phyloP scores from a whole-genome alignment of 2,329 filamentous ascomycete genomes.

The Coniochaeta prunicola region DNA sequence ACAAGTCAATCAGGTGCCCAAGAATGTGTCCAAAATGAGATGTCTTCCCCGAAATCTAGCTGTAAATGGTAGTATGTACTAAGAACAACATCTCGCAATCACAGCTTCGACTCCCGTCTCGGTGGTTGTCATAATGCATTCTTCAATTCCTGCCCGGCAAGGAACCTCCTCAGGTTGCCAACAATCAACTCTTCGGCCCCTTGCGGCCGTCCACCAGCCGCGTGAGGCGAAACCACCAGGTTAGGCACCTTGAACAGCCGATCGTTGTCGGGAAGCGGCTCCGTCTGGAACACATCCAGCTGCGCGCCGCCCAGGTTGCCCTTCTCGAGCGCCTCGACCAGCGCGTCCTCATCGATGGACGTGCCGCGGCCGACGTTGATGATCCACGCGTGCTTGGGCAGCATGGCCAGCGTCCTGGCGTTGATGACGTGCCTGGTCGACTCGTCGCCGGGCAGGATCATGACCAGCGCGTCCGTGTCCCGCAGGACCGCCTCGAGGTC shows the following conservation, averaged over 20 bases:
- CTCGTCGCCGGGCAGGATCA: slow-evolving; percentile 55
- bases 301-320: slow-evolving; percentile 24
- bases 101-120: slow-evolving; percentile 1
- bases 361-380: slow-evolving; percentile 39
- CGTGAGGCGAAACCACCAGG: slow-evolving; percentile 46
- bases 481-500: slow-evolving; percentile 43
- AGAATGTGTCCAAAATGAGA: not conserved
- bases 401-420: slow-evolving; percentile 39
- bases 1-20: not conserved
- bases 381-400: slow-evolving; percentile 52
- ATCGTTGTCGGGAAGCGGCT: slow-evolving; percentile 33
- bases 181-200: slow-evolving; percentile 52
- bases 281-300: slow-evolving; percentile 31
- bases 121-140: slow-evolving; percentile 28
- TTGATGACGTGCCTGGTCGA: slow-evolving; percentile 49
- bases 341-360: slow-evolving; percentile 25
- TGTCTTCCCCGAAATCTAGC: not conserved
- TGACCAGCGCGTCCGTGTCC: slow-evolving; percentile 57
- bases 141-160: slow-evolving; percentile 51
- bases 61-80: not conserved
- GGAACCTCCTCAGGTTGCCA: slow-evolving; percentile 51
- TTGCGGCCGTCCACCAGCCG: slow-evolving; percentile 54
- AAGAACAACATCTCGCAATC: not conserved
- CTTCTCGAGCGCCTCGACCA: slow-evolving; percentile 20
- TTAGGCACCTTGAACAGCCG: slow-evolving; percentile 45